phyloP scores from a whole-genome alignment of 495 filamentous ascomycete genomes.

The Neurospora sp. region DNA sequence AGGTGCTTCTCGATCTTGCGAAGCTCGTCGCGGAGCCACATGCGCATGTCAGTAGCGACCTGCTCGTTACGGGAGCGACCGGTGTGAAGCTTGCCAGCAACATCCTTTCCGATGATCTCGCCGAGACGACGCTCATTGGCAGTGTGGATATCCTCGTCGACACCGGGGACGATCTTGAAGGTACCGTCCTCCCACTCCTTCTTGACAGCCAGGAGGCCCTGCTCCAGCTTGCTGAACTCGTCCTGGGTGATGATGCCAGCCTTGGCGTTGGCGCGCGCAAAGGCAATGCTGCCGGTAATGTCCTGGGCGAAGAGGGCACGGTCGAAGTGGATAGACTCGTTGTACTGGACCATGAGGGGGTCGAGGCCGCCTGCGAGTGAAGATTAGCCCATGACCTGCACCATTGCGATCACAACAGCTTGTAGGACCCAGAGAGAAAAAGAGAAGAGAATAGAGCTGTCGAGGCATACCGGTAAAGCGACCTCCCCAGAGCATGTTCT shows the following conservation, averaged over 20 bases:
- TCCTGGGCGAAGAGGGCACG: conserved; percentile 73
- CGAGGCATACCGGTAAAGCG: conserved; percentile 57
- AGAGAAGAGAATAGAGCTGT: background rate
- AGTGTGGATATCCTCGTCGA: conserved; percentile 77
- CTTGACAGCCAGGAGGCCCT: conserved; percentile 59
- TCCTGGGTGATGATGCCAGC: conserved; percentile 60
- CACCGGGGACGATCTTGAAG: conserved; percentile 50
- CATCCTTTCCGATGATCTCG: conserved; percentile 79
- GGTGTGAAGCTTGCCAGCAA: conserved; percentile 88
- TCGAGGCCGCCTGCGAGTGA: conserved; percentile 57
- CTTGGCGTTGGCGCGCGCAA: conserved; percentile 74
- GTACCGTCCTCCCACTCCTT: conserved; percentile 60
- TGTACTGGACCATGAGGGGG: conserved; percentile 83
- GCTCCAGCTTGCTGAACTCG: conserved; percentile 70
- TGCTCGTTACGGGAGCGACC: conserved; percentile 91
- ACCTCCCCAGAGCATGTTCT: conserved; percentile 73
- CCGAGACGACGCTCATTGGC: conserved; percentile 86
- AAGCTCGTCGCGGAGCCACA: conserved; percentile 80
- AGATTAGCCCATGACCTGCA: background rate
- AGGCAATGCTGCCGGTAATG: conserved; percentile 73
- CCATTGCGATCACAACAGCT: background rate
- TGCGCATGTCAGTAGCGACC: conserved; percentile 83
- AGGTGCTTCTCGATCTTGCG: conserved; percentile 60
- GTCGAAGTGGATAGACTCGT: conserved; percentile 79
- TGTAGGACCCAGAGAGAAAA: background rate